phyloP scores from a whole-genome alignment of 768 basidiomycete genomes.

The Suillus americanus region DNA sequence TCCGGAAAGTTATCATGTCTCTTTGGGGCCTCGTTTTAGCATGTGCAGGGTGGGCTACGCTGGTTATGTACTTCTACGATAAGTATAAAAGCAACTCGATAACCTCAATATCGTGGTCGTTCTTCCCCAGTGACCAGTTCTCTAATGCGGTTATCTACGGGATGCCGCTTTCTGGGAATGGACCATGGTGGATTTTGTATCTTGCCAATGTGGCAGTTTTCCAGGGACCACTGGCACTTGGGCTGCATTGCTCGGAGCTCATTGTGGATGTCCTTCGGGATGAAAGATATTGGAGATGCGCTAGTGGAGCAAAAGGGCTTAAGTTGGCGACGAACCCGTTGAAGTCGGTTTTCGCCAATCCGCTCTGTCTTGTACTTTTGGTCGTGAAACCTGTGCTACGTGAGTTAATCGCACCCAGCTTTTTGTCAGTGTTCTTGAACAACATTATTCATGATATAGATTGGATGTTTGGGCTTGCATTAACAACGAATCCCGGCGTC shows the following conservation, averaged over 20 bases:
- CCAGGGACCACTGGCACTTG: conserved; percentile 30
- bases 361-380: conserved; percentile 16
- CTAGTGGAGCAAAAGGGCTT: conserved; percentile 15
- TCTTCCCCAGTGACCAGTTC: conserved; percentile 12
- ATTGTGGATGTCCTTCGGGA: conserved; percentile 29
- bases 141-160: conserved; percentile 15
- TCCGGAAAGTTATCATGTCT: conserved; percentile 20
- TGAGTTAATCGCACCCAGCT: conserved; percentile 11
- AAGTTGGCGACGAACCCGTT: conserved; percentile 20
- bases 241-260: conserved; percentile 27
- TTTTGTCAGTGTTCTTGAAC: not conserved
- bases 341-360: conserved; percentile 21
- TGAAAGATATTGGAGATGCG: conserved; percentile 25
- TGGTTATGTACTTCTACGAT: conserved; percentile 5
- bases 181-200: conserved; percentile 27
- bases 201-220: conserved; percentile 27
- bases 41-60: conserved; percentile 23
- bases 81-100: conserved; percentile 8
- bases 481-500: conserved; percentile 16
- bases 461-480: conserved; percentile 32
- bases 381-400: conserved; percentile 25
- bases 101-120: conserved; percentile 19
- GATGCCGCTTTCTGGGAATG: conserved; percentile 22
- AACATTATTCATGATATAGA: conserved; percentile 14
- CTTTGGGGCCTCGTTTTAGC: conserved; percentile 24